A percentile compares a stretch with the other conserved stretches of the same genome.
Conservation (phyloP, 371 early-diverging fungal species). For the Capniomyces stellatus region DNA sequence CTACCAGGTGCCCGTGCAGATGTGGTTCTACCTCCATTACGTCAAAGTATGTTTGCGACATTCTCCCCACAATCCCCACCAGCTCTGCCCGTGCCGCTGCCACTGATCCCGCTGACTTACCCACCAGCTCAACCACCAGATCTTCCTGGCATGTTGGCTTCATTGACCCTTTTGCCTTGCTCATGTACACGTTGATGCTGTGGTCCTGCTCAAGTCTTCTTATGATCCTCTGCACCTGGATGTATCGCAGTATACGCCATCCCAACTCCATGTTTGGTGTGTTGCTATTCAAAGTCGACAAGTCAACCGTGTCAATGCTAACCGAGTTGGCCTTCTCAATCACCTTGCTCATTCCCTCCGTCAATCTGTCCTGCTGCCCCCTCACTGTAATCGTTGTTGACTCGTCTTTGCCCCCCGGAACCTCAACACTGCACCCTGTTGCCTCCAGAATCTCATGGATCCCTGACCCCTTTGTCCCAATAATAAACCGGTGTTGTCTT, state of each 20-base stretch:
- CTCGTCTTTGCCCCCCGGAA: constrained; percentile 46
- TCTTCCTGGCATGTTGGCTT: constrained; percentile 8
- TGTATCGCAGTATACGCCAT: constrained; percentile 37
- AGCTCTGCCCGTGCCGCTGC: constrained; percentile 35
- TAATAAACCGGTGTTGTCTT: constrained; percentile 75
- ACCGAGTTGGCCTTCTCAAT: constrained; percentile 58
- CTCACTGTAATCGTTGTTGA: constrained; percentile 60
- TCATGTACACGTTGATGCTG: constrained; percentile 24
- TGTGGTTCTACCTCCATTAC: constrained; percentile 57
- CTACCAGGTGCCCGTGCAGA: constrained; percentile 57
- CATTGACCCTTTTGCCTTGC: neutral
- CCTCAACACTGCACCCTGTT: constrained; percentile 66
- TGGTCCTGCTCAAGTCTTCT: constrained; percentile 38
- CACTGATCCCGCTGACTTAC: constrained; percentile 32
- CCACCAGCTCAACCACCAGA: constrained; percentile 35
- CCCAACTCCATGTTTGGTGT: constrained; percentile 33
- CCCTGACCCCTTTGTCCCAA: constrained; percentile 60
- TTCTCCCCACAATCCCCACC: constrained; percentile 19
- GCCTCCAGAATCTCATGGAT: constrained; percentile 59
- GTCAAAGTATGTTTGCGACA: constrained; percentile 40
- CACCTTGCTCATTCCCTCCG: constrained; percentile 46
- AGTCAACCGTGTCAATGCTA: constrained; percentile 21
- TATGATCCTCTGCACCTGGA: constrained; percentile 47
- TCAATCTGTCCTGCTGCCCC: constrained; percentile 50
- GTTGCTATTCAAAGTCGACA: constrained; percentile 27